Evolutionary conservation across 352 stramenopile genomes (phyloP), one percentile per base, ranked within the genome.

Genomic region (Globisporangium polare): DNA sequence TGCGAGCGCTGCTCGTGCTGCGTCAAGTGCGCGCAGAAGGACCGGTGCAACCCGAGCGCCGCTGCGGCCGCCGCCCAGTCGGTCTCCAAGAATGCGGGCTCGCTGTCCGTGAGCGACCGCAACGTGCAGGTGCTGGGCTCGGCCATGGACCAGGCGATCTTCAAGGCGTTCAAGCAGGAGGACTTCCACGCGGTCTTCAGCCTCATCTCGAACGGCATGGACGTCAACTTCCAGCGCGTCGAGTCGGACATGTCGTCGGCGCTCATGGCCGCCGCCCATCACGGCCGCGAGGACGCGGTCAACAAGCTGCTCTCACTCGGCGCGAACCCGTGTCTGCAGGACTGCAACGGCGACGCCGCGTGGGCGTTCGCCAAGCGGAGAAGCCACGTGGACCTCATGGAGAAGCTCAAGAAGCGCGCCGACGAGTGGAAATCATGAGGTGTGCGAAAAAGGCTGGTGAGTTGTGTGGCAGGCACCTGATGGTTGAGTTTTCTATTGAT

Each of bases 151-250:
- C 74, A 86, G 26, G 84, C 75, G 35, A 89, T 93, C 59, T 93
- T 85, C 67, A 83, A 85, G 69, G 84, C 84, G 2, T 93, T 93
- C 62, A 75, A 76, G 20, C 67, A 76, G 26, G 78, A 93, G 60
- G 84, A 93, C 64, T 93, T 93, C 65, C 70, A 93, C 67, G 78
- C 80, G 15, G 78, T 89, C 17, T 93, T 93, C 58, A 89, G 78
- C 65, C 65, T 93, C n/a, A 72, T 91, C 50, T 67, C 81, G 46
- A 93, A 93, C 54, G 84, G 82, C 63, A 90, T 89, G 81, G 80
- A 93, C 60, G 78, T 93, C n/a, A 91, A 93, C 66, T 93, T 93
- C 57, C 81, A 91, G 72, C 78, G 84, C 50, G 66, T 89, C 52
- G 84, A 93, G 72, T 90, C 80, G 35, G 84, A 93, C 60, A 63